Evolutionary conservation across 1,284 basidiomycete genomes (phyloP), one percentile per base, ranked within the genome.

Genomic region (Cystobasidiaceae sp.): DNA sequence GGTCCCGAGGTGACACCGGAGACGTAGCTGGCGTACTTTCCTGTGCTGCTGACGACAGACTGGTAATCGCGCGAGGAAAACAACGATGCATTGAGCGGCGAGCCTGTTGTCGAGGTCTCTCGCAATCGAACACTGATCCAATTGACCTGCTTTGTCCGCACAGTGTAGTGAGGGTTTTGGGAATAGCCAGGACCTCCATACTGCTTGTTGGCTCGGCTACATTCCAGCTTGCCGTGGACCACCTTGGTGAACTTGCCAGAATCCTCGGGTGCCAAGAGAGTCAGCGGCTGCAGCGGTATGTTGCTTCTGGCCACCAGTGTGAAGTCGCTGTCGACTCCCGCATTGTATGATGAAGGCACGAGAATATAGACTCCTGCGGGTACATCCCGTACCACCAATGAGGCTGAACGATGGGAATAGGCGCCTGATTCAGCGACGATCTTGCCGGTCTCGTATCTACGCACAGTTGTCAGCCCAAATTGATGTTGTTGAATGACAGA

Each of bases 11-110:
- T 51, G 27, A 46, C 51, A 3, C 61, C 61, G 9, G 61, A 51
- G 13, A 64, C 44, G 32, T 46, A 64, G 44, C 41, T 55, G 8
- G 61, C 51, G 39, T 64, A 64, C 7, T 25, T 21, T 13, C 61
- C 52, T n/a, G 43, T 64, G 25, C 61, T 45, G 30, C 41, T 25
- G 8, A 64, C 32, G 11, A 27, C 25, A 5, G 37, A 39, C 11
- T n/a, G 11, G n/a, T n/a, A n/a, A n/a, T n/a, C n/a, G n/a, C n/a
- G n/a, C n/a, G n/a, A n/a, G 15, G 32, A 21, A 11, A 52, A 52
- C 7, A 52, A 6, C 17, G 50, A 33, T 13, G 50, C 50, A n/a
- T 52, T 52, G 13, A 52, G 32, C 23, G 32, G 50, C 19, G 34
- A 27, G 27, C 28, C 30, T 3, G 27, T 13, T 19, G n/a, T 9